Conservation (phyloP, 257 asterid genomes). For the Jasminum sambac region DNA sequence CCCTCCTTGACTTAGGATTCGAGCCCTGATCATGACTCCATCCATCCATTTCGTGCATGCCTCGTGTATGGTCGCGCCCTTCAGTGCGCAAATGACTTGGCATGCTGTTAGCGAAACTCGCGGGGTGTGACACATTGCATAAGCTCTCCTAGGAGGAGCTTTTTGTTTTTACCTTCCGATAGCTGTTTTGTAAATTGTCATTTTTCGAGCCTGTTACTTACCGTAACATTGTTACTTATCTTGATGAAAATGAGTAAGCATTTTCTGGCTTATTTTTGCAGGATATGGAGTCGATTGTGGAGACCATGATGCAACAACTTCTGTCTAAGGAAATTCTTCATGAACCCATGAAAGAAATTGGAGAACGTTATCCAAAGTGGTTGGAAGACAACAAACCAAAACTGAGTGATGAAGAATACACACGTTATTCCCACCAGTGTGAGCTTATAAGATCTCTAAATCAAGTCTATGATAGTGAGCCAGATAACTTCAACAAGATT, state of each 20-base stretch:
- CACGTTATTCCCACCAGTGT: constrained; percentile 60
- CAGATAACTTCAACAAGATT: constrained; percentile 84
- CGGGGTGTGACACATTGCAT: no score
- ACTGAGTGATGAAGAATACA: constrained; percentile 62
- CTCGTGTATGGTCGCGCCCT: no score
- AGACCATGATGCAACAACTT: constrained; percentile 98
- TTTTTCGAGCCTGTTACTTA: background rate
- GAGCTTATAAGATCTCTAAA: constrained; percentile 69
- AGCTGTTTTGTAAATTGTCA: background rate
- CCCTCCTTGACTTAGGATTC: no score
- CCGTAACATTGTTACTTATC: no score
- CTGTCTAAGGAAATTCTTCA: constrained; percentile 90
- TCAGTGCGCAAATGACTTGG: no score
- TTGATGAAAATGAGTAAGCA: no score
- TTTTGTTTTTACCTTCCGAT: background rate
- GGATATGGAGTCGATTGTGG: constrained; percentile 94
- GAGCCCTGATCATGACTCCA: no score
- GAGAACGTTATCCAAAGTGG: constrained; percentile 89
- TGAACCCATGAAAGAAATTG: constrained; percentile 97
- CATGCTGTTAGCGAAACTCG: no score
- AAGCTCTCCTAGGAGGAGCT: background rate
- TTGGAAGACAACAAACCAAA: constrained; percentile 72
- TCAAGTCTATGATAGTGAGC: constrained; percentile 70
- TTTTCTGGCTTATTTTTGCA: constrained; percentile 25
- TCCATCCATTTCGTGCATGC: no score